Conservation (phyloP, 2,329 filamentous ascomycete genomes). For the Pseudogymnoascus sp. region DNA sequence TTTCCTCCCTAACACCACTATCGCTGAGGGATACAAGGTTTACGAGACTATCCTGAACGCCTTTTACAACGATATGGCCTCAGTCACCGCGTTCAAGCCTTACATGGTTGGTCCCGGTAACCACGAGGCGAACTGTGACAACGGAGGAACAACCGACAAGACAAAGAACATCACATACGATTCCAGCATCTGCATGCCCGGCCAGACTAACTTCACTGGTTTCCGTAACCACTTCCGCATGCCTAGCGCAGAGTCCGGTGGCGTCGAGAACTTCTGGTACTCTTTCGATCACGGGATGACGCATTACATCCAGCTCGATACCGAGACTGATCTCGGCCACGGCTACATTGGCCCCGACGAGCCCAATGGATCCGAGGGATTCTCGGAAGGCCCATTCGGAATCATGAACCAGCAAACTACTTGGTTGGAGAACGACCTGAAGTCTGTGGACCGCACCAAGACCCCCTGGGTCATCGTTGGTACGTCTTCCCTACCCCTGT, state of each 20-base stretch:
- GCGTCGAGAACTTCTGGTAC: conserved; percentile 49
- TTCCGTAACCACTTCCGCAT: conserved; percentile 48
- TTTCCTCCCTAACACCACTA: conserved; percentile 36
- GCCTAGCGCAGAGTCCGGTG: conserved; percentile 39
- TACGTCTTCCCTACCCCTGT: conserved; percentile 8
- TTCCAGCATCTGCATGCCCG: conserved; percentile 39
- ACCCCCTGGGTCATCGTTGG: conserved; percentile 24
- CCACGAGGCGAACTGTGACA: conserved; percentile 46
- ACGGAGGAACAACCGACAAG: conserved; percentile 21
- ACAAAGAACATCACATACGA: conserved; percentile 34
- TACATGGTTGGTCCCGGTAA: conserved; percentile 54
- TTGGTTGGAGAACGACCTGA: conserved; percentile 34
- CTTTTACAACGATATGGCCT: conserved; percentile 48
- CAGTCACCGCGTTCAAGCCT: conserved; percentile 43
- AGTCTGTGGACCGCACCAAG: conserved; percentile 21
- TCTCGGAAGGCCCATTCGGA: conserved; percentile 40
- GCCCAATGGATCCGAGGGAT: conserved; percentile 26
- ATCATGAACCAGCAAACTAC: conserved; percentile 34
- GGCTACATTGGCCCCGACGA: conserved; percentile 39
- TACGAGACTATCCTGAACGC: conserved; percentile 49
- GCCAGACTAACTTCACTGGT: conserved; percentile 52
- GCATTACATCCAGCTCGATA: conserved; percentile 47
- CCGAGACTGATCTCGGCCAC: conserved; percentile 46
- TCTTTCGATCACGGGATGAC: conserved; percentile 51
- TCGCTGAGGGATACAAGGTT: conserved; percentile 41